Evolutionary conservation across 441 rosid species (phyloP), one percentile per base, ranked within the genome.

Genomic region (Adansonia grandidieri): DNA sequence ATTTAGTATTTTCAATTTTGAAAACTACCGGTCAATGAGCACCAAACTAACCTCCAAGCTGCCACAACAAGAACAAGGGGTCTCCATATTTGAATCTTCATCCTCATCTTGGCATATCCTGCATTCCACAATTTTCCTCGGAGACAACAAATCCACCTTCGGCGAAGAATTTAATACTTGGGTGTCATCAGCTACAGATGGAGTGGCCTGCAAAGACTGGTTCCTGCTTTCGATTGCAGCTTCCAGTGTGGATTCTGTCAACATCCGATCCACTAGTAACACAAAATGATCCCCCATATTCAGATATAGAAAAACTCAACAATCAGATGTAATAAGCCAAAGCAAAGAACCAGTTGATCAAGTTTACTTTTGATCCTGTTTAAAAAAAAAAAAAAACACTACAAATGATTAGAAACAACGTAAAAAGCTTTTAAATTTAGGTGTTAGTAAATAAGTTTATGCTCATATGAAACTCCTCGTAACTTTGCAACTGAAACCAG

Each of bases 51-150:
- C 98, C 98, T 95, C 91, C 85, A 95, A 85, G 89, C 98, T 95
- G 63, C 99, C 99, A 53, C 87, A 86, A 77, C 99, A 95, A 71
- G 97, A 91, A 81, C 99, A 95, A 61, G 99, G 99, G 8, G 90
- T 86, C 84, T 95, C 99, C 99, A 95, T 95, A 63, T 90, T 93
- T 2, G 91, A 88, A 85, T 92, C 96, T 65, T 77, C 85, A 77
- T 93, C 99, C 51, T 95, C 98, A 44, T 93, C 99, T 79, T 92
- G 99, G 85, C 99, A 95, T 63, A 95, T 95, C 89, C 95, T 91
- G 80, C 99, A 95, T 73, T 91, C 91, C 24, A 87, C 99, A 82
- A 95, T 78, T 82, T 90, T 89, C 75, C 85, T 67, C 0, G 85
- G 84, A 64, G 84, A 82, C 4, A 82, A 86, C 45, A 86, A 86